Evolutionary conservation across 257 asterid genomes (phyloP), one percentile per base, ranked within the genome.

Genomic region (Scutellaria barbata): DNA sequence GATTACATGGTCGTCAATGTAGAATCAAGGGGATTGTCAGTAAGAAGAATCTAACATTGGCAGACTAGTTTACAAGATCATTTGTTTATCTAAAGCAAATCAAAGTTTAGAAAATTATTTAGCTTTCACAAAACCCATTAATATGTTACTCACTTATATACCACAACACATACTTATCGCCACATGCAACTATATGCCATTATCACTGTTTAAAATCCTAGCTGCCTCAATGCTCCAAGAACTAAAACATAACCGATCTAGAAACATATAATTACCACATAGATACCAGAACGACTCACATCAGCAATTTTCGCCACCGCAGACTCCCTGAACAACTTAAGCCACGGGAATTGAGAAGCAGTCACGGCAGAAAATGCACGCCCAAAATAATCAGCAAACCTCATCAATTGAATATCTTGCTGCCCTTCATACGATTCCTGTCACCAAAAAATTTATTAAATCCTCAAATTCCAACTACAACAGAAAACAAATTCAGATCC

Each of bases 351-450:
- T 62, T 90, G 95, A 9, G 97, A 78, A 0, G 92, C 84, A 35
- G 75, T 73, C 45, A 93, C 98, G 0, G 82, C 85, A 5, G 97
- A 88, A 81, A 93, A 93, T 51, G 92, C 94, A 66, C 94, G 93
- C 33, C 98, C 96, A 57, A 90, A 90, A 70, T 93, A 93, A 81
- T 93, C 98, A 30, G 97, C 96, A 76, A 93, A 90, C 64, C 95
- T 85, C 95, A 87, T 88, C 88, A 93, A 75, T 43, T 85, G 97
- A 64, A 90, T 86, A 25, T 93, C 97, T 68, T 86, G 87, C 52
- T 90, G 86, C 68, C 88, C 88, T 71, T 83, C 97, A 69, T 86
- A 87, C 40, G 96, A 90, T 40, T 81, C 96, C 98, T 90, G 71
- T 68, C 40, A 51, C 53, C 45, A 69, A 16, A 48, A 63, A 30